Percentiles rank a stretch among this genome's conserved stretches.
Conservation (phyloP, 2,329 filamentous ascomycete species). For the Aspergillus fumigatiaffinis region DNA sequence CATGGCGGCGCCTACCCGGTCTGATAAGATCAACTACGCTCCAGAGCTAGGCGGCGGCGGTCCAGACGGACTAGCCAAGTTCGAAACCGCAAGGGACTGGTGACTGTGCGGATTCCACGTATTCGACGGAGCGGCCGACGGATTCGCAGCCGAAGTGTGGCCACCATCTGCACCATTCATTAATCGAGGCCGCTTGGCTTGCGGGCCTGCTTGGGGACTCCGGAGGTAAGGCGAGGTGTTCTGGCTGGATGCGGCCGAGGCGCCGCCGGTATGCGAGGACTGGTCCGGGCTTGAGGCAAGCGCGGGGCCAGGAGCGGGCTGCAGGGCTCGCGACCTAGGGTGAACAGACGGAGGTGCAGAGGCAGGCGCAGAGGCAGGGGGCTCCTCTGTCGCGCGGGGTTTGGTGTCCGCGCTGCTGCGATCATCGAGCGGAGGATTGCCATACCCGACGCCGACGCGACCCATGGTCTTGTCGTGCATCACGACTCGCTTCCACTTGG, state of each 20-base stretch:
- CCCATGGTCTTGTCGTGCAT: constrained; percentile 44
- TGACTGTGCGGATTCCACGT: constrained; percentile 8
- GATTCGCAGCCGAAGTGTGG: constrained; percentile 1
- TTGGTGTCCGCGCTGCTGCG: constrained; percentile 6
- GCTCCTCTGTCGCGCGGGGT: constrained; percentile 8
- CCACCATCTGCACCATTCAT: constrained; percentile 25
- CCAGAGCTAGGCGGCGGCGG: constrained; percentile 14
- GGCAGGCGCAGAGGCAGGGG: background rate
- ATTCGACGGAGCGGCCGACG: constrained; percentile 1
- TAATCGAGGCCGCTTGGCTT: constrained; percentile 33
- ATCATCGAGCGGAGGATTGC: constrained; percentile 18
- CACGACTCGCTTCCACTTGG: constrained; percentile 47
- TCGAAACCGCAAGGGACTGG: constrained; percentile 18
- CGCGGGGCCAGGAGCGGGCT: constrained; percentile 15
- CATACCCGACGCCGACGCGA: constrained; percentile 30
- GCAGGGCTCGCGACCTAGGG: constrained; percentile 7
- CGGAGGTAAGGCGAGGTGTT: constrained; percentile 29
- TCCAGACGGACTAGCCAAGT: constrained; percentile 20
- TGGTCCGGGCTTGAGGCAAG: constrained; percentile 25
- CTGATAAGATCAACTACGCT: background rate
- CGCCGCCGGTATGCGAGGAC: constrained; percentile 14
- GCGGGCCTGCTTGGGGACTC: constrained; percentile 18
- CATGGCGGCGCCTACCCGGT: too few relatives aligned
- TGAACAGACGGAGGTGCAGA: background rate
- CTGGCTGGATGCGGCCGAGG: constrained; percentile 24